Conservation (phyloP, 495 filamentous ascomycete genomes). For the Penicillium ochrochloron region DNA sequence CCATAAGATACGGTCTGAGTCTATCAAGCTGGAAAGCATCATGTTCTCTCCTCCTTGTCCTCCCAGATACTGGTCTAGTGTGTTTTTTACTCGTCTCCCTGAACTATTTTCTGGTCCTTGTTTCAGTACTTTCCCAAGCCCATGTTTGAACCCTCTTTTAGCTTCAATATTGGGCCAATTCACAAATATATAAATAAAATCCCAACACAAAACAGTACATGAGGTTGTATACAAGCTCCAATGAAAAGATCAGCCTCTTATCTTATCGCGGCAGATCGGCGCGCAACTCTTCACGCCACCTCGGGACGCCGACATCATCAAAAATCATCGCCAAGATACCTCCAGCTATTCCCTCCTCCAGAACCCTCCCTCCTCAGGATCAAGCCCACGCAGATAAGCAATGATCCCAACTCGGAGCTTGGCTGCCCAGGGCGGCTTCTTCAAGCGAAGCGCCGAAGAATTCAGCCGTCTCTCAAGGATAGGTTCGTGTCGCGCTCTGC, state of each 20-base stretch:
- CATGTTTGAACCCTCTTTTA: neutral
- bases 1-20: neutral
- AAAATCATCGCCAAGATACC: slow-evolving; percentile 7
- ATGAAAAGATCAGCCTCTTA: neutral
- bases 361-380: neutral
- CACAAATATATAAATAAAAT: neutral
- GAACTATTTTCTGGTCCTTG: neutral
- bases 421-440: slow-evolving; percentile 56
- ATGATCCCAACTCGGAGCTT: slow-evolving; percentile 58
- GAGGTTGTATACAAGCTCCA: neutral
- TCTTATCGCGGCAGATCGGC: slow-evolving; percentile 31
- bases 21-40: neutral
- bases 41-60: neutral
- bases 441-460: slow-evolving; percentile 67
- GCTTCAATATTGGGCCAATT: neutral
- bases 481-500: slow-evolving; percentile 46
- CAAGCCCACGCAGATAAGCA: slow-evolving; percentile 1
- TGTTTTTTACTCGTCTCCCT: neutral
- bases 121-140: neutral
- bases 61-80: neutral
- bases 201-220: neutral
- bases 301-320: slow-evolving; percentile 21
- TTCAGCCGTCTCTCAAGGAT: slow-evolving; percentile 61
- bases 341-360: slow-evolving; percentile 7
- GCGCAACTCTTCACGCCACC: slow-evolving; percentile 22